A percentile compares a stretch with the other conserved stretches of the same genome.
Conservation (phyloP, 495 filamentous ascomycete genomes). For the Penicillium ochrochloron region DNA sequence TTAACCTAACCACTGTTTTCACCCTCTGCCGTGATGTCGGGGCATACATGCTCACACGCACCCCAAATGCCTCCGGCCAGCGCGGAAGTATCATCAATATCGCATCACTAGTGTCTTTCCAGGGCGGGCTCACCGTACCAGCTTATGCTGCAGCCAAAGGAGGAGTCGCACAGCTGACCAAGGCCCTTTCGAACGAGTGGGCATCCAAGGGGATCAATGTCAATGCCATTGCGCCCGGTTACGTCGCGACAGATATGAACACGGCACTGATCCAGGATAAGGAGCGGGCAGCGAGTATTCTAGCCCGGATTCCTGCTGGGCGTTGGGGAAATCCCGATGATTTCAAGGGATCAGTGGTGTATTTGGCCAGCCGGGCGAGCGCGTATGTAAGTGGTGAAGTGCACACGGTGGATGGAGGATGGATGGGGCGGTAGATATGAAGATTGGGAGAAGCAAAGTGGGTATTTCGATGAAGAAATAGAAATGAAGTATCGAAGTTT, state of each 20-base stretch:
- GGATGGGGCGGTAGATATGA: conserved; percentile 74
- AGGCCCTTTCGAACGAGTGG: conserved; percentile 81
- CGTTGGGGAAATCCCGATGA: conserved; percentile 59
- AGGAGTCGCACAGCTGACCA: conserved; percentile 79
- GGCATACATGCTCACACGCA: conserved; percentile 72
- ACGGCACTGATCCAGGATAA: conserved; percentile 70
- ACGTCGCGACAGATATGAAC: conserved; percentile 89
- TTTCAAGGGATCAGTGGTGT: conserved; percentile 45
- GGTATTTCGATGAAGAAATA: too few species aligned
- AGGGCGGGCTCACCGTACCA: conserved; percentile 80
- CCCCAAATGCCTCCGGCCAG: conserved; percentile 43
- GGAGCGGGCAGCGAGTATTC: conserved; percentile 66
- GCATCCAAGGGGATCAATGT: conserved; percentile 70
- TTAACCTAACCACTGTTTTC: conserved; percentile 79
- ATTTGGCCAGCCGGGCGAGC: conserved; percentile 59
- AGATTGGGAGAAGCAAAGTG: not conserved
- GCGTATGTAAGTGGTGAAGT: conserved; percentile 82
- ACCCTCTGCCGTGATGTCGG: conserved; percentile 77
- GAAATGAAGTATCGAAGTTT: too few species aligned
- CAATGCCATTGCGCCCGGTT: conserved; percentile 73
- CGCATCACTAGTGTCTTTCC: conserved; percentile 78
- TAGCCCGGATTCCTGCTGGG: conserved; percentile 76
- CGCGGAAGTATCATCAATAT: conserved; percentile 81
- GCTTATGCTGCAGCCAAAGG: conserved; percentile 85
- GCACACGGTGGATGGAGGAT: conserved; percentile 81